phyloP scores from a whole-genome alignment of 139 green algal species.

The Mesotaenium endlicherianum region DNA sequence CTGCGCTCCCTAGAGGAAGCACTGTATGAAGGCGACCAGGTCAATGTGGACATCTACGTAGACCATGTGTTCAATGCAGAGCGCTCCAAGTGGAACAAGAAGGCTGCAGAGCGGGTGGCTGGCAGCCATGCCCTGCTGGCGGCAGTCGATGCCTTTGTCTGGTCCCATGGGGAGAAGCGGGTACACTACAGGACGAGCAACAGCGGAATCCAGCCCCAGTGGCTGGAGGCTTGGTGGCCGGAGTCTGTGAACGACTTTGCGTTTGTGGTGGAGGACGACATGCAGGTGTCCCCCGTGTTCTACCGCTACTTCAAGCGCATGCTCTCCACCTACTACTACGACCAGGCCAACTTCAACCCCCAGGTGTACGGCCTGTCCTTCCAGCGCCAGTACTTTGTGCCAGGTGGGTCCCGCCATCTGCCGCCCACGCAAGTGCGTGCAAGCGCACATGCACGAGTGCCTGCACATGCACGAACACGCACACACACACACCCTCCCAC shows the following conservation, averaged over 20 bases:
- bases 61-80: conserved; percentile 17
- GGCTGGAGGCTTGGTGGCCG: conserved; percentile 38
- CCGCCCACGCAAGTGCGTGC: too few relatives aligned
- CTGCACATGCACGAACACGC: too few relatives aligned
- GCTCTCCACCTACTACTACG: conserved; percentile 22
- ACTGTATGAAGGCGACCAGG: conserved; percentile 8
- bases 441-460: too few relatives aligned
- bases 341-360: conserved; percentile 8
- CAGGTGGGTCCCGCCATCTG: too few relatives aligned
- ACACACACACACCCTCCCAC: too few relatives aligned
- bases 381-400: conserved; percentile 23
- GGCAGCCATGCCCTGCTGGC: neutral
- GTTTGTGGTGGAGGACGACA: conserved; percentile 37
- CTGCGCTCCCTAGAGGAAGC: conserved; percentile 4
- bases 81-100: neutral
- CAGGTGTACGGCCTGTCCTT: conserved; percentile 28
- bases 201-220: conserved; percentile 26
- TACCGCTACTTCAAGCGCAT: conserved; percentile 36
- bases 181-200: conserved; percentile 18
- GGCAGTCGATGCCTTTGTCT: conserved; percentile 4
- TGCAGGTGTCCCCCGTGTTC: conserved; percentile 22
- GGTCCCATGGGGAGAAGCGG: conserved; percentile 12
- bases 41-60: conserved; percentile 35
- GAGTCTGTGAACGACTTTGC: conserved; percentile 33
- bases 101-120: neutral